A percentile compares a stretch with the other conserved stretches of the same genome.
Evolutionary conservation across 192 early-diverging fungal genomes (phyloP).

Genomic region (Globomyces pollinis-pini): DNA sequence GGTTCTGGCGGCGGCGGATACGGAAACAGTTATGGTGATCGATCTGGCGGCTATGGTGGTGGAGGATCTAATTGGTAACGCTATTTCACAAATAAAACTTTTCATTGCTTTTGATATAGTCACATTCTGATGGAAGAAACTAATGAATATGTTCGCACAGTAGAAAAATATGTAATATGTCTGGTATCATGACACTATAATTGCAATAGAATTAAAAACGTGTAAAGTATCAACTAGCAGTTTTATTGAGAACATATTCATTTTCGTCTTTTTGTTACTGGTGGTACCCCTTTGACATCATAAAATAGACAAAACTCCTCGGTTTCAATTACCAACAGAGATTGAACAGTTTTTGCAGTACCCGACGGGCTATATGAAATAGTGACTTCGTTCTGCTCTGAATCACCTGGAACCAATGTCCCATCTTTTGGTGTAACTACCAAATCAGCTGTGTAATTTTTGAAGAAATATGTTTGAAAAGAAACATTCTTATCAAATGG

Average conservation of each 20-base stretch:
- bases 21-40: slow-evolving; percentile 10
- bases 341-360: slow-evolving; percentile 35
- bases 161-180: too few species aligned
- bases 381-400: slow-evolving; percentile 13
- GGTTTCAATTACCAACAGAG: slow-evolving; percentile 34
- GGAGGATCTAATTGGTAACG: not conserved
- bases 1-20: slow-evolving; percentile 26
- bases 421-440: slow-evolving; percentile 28
- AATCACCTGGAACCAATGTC: slow-evolving; percentile 24
- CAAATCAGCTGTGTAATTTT: slow-evolving; percentile 21
- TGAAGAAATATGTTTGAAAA: slow-evolving; percentile 36
- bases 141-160: too few species aligned
- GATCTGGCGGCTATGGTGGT: not conserved
- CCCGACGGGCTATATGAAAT: slow-evolving; percentile 33
- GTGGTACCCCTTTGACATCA: slow-evolving; percentile 25
- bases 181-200: too few species aligned
- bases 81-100: not conserved
- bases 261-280: slow-evolving; percentile 1
- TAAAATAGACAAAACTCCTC: slow-evolving; percentile 30
- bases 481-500: slow-evolving; percentile 2
- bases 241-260: too few species aligned
- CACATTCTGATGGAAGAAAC: too few species aligned
- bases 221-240: too few species aligned
- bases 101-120: too few species aligned
- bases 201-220: too few species aligned